A percentile compares a stretch with the other conserved stretches of the same genome.
These are phyloP conservation scores for Collybia sp. DNA, from an alignment of 768 basidiomycete genomes.

Conservation along the genomic window DNA sequence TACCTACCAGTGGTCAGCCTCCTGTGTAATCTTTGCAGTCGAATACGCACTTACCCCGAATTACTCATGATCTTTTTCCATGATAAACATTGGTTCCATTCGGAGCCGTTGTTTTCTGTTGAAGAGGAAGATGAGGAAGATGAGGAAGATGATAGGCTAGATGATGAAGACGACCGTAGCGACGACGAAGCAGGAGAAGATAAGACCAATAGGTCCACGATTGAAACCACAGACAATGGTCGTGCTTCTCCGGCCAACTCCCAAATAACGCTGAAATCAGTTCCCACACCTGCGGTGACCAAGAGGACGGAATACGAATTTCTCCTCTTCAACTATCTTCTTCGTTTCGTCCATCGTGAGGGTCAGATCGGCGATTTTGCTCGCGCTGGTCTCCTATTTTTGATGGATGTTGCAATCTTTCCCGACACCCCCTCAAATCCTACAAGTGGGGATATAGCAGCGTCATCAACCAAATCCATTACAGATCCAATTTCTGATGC, in stretches of 20 bases:
- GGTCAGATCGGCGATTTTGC: conserved; percentile 92
- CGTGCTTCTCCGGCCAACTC: conserved; percentile 59
- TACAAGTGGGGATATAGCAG: conserved; percentile 24
- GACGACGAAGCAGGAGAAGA: conserved; percentile 52
- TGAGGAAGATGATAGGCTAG: conserved; percentile 45
- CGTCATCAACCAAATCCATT: background rate
- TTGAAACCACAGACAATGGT: conserved; percentile 13
- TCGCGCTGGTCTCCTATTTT: conserved; percentile 85
- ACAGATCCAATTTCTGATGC: conserved; percentile 79
- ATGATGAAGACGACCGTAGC: conserved; percentile 44
- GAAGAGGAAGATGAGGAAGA: conserved; percentile 75
- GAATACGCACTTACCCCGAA: conserved; percentile 85
- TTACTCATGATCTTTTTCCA: conserved; percentile 97
- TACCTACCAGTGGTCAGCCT: conserved; percentile 73
- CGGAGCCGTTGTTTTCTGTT: conserved; percentile 69
- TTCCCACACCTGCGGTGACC: conserved; percentile 30
- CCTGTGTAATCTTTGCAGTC: conserved; percentile 87
- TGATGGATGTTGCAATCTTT: conserved; percentile 97
- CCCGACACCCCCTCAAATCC: conserved; percentile 48
- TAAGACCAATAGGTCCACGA: conserved; percentile 14
- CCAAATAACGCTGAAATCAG: conserved; percentile 51
- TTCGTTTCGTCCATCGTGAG: conserved; percentile 93
- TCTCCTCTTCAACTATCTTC: conserved; percentile 90
- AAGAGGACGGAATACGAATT: conserved; percentile 92
- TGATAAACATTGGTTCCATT: conserved; percentile 84